A percentile compares a stretch with the other conserved stretches of the same genome.
phyloP scores from a whole-genome alignment of 2,329 filamentous ascomycete genomes.

The Herpotrichia juniperi region DNA sequence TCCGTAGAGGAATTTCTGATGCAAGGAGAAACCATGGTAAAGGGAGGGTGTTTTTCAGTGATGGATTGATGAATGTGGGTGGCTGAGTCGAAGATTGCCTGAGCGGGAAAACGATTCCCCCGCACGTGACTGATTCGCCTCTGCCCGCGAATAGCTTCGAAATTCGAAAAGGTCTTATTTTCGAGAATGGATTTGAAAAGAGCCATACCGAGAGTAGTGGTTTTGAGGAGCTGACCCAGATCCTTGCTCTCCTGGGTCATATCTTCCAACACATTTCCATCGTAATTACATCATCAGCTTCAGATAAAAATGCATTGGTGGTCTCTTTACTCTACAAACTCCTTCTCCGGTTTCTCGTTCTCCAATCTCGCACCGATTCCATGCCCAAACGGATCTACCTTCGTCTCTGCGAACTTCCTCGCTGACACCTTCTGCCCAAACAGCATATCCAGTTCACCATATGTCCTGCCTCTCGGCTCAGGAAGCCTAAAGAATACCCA shows the following conservation, averaged over 20 bases:
- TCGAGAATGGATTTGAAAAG: too few species aligned
- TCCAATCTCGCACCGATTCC: neutral
- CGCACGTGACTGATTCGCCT: neutral
- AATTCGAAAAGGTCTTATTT: too few species aligned
- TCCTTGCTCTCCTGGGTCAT: neutral
- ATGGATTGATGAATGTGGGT: neutral
- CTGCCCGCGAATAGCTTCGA: neutral
- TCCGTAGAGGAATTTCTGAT: too few species aligned
- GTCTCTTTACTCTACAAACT: neutral
- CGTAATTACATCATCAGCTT: neutral
- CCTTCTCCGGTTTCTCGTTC: neutral
- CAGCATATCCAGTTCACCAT: constrained; percentile 82
- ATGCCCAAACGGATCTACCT: constrained; percentile 11
- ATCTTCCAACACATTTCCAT: neutral
- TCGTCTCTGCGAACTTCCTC: constrained; percentile 16
- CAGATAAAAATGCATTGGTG: neutral
- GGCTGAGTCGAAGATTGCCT: neutral
- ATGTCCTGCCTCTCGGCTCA: constrained; percentile 79
- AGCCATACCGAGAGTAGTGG: too few species aligned
- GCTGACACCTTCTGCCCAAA: constrained; percentile 63
- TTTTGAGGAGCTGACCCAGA: too few species aligned
- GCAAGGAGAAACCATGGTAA: too few species aligned
- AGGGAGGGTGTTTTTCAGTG: too few species aligned
- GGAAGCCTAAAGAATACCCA: constrained; percentile 83
- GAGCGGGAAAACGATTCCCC: constrained; percentile 1